Conservation (phyloP, 1,284 basidiomycete species). For the Ustilago nuda region DNA sequence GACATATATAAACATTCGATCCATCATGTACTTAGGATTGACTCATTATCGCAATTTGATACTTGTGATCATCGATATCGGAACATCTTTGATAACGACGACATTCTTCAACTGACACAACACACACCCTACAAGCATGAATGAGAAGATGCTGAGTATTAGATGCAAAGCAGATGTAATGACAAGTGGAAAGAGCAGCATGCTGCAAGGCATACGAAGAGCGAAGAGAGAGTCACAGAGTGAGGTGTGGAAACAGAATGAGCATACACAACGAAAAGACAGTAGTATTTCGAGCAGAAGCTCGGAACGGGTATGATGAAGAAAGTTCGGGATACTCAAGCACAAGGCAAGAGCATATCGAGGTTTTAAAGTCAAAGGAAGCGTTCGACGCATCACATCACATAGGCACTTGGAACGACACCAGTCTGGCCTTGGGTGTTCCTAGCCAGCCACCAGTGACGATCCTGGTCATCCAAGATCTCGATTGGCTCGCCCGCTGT, state of each 20-base stretch:
- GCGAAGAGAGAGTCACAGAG: conserved; percentile 3
- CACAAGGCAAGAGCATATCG: too few species aligned
- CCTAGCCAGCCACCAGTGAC: conserved; percentile 63
- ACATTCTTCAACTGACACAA: too few species aligned
- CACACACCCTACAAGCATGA: neutral
- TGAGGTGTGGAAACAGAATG: conserved; percentile 2
- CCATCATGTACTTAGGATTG: too few species aligned
- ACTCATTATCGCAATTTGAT: too few species aligned
- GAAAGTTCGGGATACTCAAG: too few species aligned
- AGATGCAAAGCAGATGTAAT: conserved; percentile 6
- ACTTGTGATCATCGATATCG: too few species aligned
- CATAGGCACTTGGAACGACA: conserved; percentile 62
- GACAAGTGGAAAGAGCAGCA: conserved; percentile 2
- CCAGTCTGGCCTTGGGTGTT: conserved; percentile 55
- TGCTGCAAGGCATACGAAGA: conserved; percentile 3
- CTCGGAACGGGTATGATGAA: conserved; percentile 29
- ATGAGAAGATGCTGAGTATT: conserved; percentile 1
- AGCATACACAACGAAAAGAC: conserved; percentile 20
- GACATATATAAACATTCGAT: too few species aligned
- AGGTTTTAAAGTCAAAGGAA: too few species aligned
- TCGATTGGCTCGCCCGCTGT: conserved; percentile 59
- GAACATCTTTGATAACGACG: too few species aligned
- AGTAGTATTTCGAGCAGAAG: conserved; percentile 13
- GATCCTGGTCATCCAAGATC: conserved; percentile 62
- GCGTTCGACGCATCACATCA: conserved; percentile 36